phyloP scores from a whole-genome alignment of 2,329 filamentous ascomycete genomes.

The Coniochaeta prunicola region DNA sequence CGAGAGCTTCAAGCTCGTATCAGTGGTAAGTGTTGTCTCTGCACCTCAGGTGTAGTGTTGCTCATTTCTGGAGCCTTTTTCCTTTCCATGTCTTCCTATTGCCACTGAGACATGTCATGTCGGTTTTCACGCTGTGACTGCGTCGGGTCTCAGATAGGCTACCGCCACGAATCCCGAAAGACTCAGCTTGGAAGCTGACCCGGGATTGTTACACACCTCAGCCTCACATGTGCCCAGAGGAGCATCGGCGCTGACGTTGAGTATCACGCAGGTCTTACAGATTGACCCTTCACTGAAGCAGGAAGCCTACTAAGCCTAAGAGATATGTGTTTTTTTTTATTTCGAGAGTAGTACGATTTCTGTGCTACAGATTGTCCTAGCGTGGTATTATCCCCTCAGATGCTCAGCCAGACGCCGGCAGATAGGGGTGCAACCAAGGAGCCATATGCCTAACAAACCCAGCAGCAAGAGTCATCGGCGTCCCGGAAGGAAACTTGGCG shows the following conservation, averaged over 20 bases:
- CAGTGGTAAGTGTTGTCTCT: neutral
- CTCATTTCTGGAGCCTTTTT: neutral
- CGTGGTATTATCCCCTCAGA: too few relatives aligned
- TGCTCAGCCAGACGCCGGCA: slow-evolving; percentile 13
- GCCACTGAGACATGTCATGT: neutral
- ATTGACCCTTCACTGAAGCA: too few relatives aligned
- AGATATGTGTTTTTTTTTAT: too few relatives aligned
- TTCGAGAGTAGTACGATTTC: too few relatives aligned
- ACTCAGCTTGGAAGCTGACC: neutral
- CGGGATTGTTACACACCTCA: neutral
- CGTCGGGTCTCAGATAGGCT: neutral
- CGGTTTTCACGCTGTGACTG: neutral
- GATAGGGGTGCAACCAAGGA: slow-evolving; percentile 24
- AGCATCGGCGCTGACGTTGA: neutral
- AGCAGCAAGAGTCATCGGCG: slow-evolving; percentile 21
- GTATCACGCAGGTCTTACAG: too few relatives aligned
- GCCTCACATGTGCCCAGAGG: neutral
- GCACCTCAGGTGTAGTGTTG: neutral
- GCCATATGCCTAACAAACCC: slow-evolving; percentile 25
- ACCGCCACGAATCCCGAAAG: neutral
- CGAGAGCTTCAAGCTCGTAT: neutral
- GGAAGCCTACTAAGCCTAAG: too few relatives aligned
- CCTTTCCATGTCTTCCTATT: neutral
- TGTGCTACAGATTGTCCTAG: too few relatives aligned
- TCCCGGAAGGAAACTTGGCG: slow-evolving; percentile 25